Conservation (phyloP, 495 filamentous ascomycete species). For the Hypoxylon intermedium region DNA sequence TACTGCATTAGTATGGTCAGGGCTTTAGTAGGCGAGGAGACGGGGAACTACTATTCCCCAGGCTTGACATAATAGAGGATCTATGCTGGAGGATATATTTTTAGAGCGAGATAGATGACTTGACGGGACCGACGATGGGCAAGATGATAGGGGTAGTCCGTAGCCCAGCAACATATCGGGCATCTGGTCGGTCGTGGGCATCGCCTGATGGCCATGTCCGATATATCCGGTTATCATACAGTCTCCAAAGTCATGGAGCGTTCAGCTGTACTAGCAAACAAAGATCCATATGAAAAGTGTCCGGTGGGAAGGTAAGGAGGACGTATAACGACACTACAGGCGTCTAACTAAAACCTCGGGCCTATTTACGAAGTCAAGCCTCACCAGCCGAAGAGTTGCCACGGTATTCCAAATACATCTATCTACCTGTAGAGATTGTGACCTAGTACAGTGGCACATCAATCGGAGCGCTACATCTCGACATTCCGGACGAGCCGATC, state of each 20-base stretch:
- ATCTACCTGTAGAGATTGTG: conserved; percentile 24
- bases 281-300: conserved; percentile 19
- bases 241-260: conserved; percentile 8
- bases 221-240: conserved; percentile 26
- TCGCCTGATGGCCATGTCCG: conserved; percentile 20
- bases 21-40: conserved; percentile 63
- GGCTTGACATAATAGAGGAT: conserved; percentile 26
- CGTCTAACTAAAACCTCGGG: conserved; percentile 3
- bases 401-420: too few relatives aligned
- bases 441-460: conserved; percentile 25
- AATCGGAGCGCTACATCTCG: conserved; percentile 19
- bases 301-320: conserved; percentile 14
- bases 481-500: conserved; percentile 16
- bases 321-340: conserved; percentile 5
- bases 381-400: conserved; percentile 16
- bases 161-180: conserved; percentile 6
- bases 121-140: conserved; percentile 3
- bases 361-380: conserved; percentile 23
- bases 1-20: conserved; percentile 21
- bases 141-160: conserved; percentile 6
- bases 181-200: conserved; percentile 24
- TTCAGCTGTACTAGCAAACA: conserved; percentile 4
- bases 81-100: conserved; percentile 21
- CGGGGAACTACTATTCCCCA: conserved; percentile 7
- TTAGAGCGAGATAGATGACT: conserved; percentile 16